Conservation (phyloP, 78 protist species). For the Chrysochromulina tobinii region DNA sequence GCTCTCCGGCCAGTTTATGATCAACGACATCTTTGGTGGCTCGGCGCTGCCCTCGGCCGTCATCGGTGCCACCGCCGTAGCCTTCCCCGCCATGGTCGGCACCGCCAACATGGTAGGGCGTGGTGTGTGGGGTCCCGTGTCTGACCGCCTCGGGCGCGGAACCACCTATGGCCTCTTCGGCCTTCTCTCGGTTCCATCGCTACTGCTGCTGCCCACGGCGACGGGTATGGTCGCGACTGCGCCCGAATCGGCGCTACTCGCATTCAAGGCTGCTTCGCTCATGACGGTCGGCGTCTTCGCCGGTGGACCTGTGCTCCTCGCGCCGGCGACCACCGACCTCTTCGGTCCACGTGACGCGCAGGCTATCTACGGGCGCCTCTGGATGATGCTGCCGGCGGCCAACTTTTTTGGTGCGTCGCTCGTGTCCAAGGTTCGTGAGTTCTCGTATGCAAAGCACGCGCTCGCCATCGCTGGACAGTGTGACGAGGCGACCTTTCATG, state of each 20-base stretch:
- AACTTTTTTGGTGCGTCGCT: background rate
- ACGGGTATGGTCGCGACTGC: background rate
- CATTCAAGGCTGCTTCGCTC: background rate
- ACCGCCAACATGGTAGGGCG: background rate
- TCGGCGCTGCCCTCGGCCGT: background rate
- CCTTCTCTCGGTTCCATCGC: background rate
- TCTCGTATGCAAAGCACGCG: background rate
- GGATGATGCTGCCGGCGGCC: background rate
- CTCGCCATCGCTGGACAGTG: background rate
- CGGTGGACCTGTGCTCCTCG: background rate
- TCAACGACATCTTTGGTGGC: background rate
- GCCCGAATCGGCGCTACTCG: background rate
- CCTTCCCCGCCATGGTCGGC: background rate
- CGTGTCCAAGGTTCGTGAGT: background rate
- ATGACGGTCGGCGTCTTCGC: background rate
- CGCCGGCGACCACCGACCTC: background rate
- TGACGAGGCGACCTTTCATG: background rate
- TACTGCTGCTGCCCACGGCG: background rate
- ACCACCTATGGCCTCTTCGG: background rate
- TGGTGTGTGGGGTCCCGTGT: background rate
- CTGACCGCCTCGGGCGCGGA: background rate
- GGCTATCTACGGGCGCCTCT: background rate
- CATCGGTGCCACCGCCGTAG: background rate
- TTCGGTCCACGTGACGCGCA: background rate
- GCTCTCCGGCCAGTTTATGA: background rate